Conservation (phyloP, 345 rosid genomes). For the Psidium friedrichsthalianum region DNA sequence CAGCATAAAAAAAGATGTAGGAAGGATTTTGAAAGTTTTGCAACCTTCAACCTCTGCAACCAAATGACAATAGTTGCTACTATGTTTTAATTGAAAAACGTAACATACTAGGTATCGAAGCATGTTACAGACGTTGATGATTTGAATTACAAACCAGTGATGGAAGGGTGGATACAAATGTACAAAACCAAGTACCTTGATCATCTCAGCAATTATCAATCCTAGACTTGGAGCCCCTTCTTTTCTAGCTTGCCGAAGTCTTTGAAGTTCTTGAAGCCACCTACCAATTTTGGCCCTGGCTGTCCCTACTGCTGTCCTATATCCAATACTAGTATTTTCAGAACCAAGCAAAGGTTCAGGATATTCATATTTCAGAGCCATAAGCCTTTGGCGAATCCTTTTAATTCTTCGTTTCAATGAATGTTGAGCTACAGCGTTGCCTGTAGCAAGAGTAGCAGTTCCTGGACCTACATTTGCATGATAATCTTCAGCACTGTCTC, state of each 20-base stretch:
- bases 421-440: slow-evolving; percentile 37
- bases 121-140: neutral
- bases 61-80: neutral
- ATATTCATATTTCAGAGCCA: slow-evolving; percentile 64
- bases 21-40: neutral
- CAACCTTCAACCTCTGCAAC: neutral
- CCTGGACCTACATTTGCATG: slow-evolving; percentile 27
- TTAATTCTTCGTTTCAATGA: slow-evolving; percentile 53
- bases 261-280: slow-evolving; percentile 84
- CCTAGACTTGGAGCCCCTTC: slow-evolving; percentile 68
- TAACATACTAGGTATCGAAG: neutral
- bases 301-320: slow-evolving; percentile 52
- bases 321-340: slow-evolving; percentile 51
- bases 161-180: neutral
- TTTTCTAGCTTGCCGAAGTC: slow-evolving; percentile 72
- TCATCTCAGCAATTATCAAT: slow-evolving; percentile 54
- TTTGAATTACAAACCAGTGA: neutral
- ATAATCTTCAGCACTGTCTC: slow-evolving; percentile 34
- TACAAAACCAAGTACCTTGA: slow-evolving; percentile 37
- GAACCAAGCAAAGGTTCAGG: slow-evolving; percentile 33
- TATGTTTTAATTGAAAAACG: neutral
- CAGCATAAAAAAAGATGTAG: neutral
- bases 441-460: slow-evolving; percentile 19
- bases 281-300: slow-evolving; percentile 66
- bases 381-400: slow-evolving; percentile 61